Percentiles rank a stretch among this genome's conserved stretches.
These are phyloP conservation scores for Xylaria bambusicola DNA, from an alignment of 495 filamentous ascomycete species.

Conservation along the genomic window DNA sequence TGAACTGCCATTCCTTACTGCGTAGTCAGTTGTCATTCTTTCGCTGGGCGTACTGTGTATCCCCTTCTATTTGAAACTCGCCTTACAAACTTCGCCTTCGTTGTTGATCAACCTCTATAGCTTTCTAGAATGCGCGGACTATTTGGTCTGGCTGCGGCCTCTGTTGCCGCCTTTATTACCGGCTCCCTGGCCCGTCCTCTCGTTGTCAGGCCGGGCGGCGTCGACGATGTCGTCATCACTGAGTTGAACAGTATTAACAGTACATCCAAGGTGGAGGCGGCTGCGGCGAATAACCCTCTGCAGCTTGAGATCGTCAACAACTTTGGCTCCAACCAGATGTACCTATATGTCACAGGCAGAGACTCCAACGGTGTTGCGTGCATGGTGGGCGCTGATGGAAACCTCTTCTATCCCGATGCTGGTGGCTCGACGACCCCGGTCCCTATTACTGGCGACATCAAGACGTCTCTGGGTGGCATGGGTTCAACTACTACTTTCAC, in stretches of 20 bases:
- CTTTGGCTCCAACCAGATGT: slow-evolving; percentile 35
- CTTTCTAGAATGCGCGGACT: slow-evolving; percentile 17
- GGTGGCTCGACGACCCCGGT: slow-evolving; percentile 16
- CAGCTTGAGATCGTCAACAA: slow-evolving; percentile 44
- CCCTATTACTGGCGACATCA: slow-evolving; percentile 29
- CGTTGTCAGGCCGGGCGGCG: slow-evolving; percentile 25
- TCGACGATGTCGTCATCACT: slow-evolving; percentile 29
- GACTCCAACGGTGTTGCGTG: slow-evolving; percentile 37
- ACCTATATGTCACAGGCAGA: slow-evolving; percentile 43
- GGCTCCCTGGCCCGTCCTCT: slow-evolving; percentile 29
- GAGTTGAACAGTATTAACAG: slow-evolving; percentile 33
- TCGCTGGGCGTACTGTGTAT: slow-evolving; percentile 8
- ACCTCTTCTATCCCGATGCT: slow-evolving; percentile 40
- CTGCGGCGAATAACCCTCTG: slow-evolving; percentile 1
- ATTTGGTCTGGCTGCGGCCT: slow-evolving; percentile 33
- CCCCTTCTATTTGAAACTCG: slow-evolving; percentile 8
- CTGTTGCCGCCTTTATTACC: slow-evolving; percentile 27
- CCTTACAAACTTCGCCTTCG: not conserved
- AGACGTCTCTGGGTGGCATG: slow-evolving; percentile 31
- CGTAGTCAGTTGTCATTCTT: slow-evolving; percentile 19
- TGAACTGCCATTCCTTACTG: slow-evolving; percentile 17
- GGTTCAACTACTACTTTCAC: slow-evolving; percentile 42
- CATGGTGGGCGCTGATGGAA: slow-evolving; percentile 39
- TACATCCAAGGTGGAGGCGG: not conserved
- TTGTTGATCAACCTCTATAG: slow-evolving; percentile 8